Conservation (phyloP, 768 basidiomycete genomes). For the Candolleomyces aberdarensis region DNA sequence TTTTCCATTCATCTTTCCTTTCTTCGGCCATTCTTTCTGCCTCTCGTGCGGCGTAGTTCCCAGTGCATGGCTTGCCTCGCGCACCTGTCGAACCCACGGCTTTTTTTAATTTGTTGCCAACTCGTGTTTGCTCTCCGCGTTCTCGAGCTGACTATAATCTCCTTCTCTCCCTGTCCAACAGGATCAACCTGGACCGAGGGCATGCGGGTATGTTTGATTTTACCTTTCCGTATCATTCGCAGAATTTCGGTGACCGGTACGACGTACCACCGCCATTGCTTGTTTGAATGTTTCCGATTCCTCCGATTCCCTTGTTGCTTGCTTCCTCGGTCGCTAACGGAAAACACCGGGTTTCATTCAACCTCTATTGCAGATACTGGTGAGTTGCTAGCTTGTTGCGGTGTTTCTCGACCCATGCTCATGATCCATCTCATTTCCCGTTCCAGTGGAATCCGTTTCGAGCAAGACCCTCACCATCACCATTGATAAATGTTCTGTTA, state of each 20-base stretch:
- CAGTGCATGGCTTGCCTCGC: neutral
- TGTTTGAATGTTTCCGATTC: neutral
- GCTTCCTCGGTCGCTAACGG: neutral
- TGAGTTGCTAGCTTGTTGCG: conserved; percentile 16
- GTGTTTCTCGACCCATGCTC: neutral
- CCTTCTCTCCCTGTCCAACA: conserved; percentile 24
- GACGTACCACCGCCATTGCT: neutral
- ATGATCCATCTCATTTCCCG: conserved; percentile 15
- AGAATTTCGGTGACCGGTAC: neutral
- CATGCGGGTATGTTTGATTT: conserved; percentile 78
- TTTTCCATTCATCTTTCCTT: neutral
- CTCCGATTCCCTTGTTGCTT: neutral
- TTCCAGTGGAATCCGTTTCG: conserved; percentile 81
- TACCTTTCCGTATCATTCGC: neutral
- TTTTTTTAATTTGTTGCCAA: conserved; percentile 8
- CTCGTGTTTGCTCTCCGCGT: neutral
- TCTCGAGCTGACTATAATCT: neutral
- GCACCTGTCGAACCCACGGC: neutral
- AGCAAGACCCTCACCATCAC: conserved; percentile 81
- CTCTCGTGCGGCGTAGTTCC: neutral
- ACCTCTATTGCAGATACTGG: conserved; percentile 32
- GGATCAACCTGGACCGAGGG: conserved; percentile 85
- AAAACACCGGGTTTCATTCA: neutral
- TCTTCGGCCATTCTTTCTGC: neutral
- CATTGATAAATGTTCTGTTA: conserved; percentile 37